phyloP scores from a whole-genome alignment of 2,329 filamentous ascomycete species.

The Microsporum canis region DNA sequence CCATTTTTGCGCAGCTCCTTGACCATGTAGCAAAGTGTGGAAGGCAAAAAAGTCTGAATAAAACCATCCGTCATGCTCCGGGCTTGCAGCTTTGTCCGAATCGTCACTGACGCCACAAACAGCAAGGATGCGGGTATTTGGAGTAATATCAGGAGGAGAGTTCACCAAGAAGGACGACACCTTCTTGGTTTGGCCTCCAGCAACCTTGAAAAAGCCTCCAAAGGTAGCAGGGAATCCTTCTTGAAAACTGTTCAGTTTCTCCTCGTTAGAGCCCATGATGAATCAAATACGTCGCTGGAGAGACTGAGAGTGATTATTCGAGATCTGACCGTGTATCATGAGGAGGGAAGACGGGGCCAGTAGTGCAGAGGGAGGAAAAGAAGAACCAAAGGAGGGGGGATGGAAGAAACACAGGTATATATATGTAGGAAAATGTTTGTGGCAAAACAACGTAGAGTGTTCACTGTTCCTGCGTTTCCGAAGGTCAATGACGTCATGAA shows the following conservation, averaged over 20 bases:
- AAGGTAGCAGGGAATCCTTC: not conserved
- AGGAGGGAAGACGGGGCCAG: no score
- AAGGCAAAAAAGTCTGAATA: constrained; percentile 13
- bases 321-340: no score
- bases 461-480: no score
- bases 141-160: constrained; percentile 6
- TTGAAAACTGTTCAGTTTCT: not conserved
- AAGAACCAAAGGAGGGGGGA: no score
- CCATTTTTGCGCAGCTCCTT: constrained; percentile 9
- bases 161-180: not conserved
- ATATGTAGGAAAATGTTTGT: no score
- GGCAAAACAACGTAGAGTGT: no score
- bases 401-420: no score
- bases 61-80: constrained; percentile 10
- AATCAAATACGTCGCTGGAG: no score
- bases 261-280: not conserved
- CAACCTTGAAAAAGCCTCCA: not conserved
- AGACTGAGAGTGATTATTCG: no score
- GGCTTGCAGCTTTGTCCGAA: not conserved
- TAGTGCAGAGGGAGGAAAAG: no score
- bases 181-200: not conserved
- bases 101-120: constrained; percentile 9
- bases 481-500: no score
- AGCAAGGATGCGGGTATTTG: constrained; percentile 5
- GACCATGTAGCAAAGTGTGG: constrained; percentile 9